Percentiles rank a stretch among this genome's conserved stretches.
Conservation (phyloP, 2,329 filamentous ascomycete genomes). For the Zopfia rhizophila region DNA sequence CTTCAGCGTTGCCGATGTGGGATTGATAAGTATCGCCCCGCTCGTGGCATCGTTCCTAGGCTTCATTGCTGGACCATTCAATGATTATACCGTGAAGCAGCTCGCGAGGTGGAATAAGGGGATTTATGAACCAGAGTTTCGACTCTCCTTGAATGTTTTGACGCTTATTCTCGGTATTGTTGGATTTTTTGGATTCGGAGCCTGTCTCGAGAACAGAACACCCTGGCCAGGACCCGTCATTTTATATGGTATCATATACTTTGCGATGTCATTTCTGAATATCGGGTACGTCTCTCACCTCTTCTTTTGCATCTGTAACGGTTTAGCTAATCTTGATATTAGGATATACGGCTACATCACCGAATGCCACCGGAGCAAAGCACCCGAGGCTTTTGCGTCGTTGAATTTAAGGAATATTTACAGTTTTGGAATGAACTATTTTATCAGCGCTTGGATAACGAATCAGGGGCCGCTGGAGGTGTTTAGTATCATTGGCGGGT, state of each 20-base stretch:
- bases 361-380: slow-evolving; percentile 87
- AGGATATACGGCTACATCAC: slow-evolving; percentile 73
- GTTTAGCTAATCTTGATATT: neutral
- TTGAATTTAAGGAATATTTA: slow-evolving; percentile 95
- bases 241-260: slow-evolving; percentile 33
- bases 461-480: slow-evolving; percentile 66
- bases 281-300: slow-evolving; percentile 22
- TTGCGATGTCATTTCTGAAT: slow-evolving; percentile 33
- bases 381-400: slow-evolving; percentile 87
- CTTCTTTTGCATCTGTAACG: neutral
- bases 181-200: slow-evolving; percentile 86
- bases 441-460: slow-evolving; percentile 82
- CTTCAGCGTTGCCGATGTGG: slow-evolving; percentile 35
- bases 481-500: slow-evolving; percentile 76
- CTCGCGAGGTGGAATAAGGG: slow-evolving; percentile 80
- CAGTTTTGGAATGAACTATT: slow-evolving; percentile 83
- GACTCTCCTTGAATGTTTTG: slow-evolving; percentile 80
- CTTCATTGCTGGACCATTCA: slow-evolving; percentile 76
- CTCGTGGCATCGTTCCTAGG: slow-evolving; percentile 83
- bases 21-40: slow-evolving; percentile 56
- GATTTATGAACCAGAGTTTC: slow-evolving; percentile 89
- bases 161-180: slow-evolving; percentile 79
- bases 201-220: slow-evolving; percentile 69
- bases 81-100: slow-evolving; percentile 75
- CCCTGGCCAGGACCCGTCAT: slow-evolving; percentile 30